Percentiles rank a stretch among this genome's conserved stretches.
These are phyloP conservation scores for Forsythia viridissima DNA, from an alignment of 257 asterid genomes.

Conservation along the genomic window DNA sequence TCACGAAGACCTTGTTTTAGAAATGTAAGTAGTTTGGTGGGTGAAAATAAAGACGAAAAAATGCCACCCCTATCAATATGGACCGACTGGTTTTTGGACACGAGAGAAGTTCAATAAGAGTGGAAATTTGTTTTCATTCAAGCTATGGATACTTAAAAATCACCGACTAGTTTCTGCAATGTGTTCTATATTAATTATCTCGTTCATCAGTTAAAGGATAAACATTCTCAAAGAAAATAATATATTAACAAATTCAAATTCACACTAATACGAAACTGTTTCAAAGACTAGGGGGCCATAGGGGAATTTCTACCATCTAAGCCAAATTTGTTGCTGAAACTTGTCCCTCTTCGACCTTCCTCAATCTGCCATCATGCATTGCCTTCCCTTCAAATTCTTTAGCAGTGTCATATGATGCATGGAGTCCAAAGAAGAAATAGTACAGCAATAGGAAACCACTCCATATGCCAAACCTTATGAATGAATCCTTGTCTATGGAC, in stretches of 20 bases:
- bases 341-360: constrained; percentile 44
- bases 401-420: constrained; percentile 67
- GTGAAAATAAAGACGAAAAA: not conserved
- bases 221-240: not conserved
- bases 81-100: not conserved
- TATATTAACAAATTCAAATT: not conserved
- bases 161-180: not conserved
- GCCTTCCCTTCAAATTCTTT: constrained; percentile 31
- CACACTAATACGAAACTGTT: not conserved
- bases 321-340: not conserved
- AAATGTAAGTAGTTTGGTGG: not conserved
- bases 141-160: too few relatives aligned
- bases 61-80: not conserved
- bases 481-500: constrained; percentile 49
- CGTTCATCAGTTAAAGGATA: not conserved
- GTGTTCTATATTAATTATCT: not conserved
- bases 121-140: too few relatives aligned
- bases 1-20: too few relatives aligned
- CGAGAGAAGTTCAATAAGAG: too few relatives aligned
- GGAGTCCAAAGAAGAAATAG: constrained; percentile 57
- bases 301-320: not conserved
- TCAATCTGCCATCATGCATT: constrained; percentile 12
- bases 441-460: constrained; percentile 41
- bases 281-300: not conserved
- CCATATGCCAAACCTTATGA: constrained; percentile 54